A percentile compares a stretch with the other conserved stretches of the same genome.
phyloP scores from a whole-genome alignment of 2,329 filamentous ascomycete genomes.

The Teratosphaeria zuluensis region DNA sequence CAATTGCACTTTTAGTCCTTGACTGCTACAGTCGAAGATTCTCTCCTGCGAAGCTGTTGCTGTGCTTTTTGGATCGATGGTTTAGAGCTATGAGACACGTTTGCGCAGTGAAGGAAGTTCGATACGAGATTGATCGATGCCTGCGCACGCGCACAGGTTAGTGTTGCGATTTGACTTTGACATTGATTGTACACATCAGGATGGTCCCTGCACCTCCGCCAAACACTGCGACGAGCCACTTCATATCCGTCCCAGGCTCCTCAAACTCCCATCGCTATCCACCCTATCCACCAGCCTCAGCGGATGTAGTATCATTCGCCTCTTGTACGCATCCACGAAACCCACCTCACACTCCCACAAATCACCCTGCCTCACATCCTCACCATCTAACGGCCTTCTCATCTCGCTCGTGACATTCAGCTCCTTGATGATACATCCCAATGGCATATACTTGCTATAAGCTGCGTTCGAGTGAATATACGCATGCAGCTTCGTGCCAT shows the following conservation, averaged over 20 bases:
- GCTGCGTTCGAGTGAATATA: constrained; percentile 4
- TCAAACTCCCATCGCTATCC: not conserved
- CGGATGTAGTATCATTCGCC: constrained; percentile 25
- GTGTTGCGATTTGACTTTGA: not conserved
- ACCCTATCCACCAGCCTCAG: constrained; percentile 27
- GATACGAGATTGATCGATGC: not conserved
- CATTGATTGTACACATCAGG: not conserved
- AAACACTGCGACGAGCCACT: not conserved
- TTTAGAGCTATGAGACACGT: too few species aligned
- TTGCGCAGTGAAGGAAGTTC: too few species aligned
- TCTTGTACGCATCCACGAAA: constrained; percentile 26
- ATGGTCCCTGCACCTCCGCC: not conserved
- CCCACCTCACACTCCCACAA: constrained; percentile 37
- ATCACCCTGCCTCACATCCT: constrained; percentile 26
- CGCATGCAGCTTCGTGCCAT: constrained; percentile 1
- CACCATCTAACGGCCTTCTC: not conserved
- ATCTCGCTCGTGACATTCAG: constrained; percentile 8
- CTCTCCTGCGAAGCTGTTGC: too few species aligned
- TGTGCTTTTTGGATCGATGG: too few species aligned
- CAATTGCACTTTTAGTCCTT: not conserved
- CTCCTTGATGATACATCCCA: constrained; percentile 9
- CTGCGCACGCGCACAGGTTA: not conserved
- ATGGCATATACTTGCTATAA: constrained; percentile 3
- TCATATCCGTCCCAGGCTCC: not conserved
- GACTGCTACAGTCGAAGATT: too few species aligned